Evolutionary conservation across 2,329 filamentous ascomycete genomes (phyloP), one percentile per base, ranked within the genome.

Genomic region (Fusarium nygamai): DNA sequence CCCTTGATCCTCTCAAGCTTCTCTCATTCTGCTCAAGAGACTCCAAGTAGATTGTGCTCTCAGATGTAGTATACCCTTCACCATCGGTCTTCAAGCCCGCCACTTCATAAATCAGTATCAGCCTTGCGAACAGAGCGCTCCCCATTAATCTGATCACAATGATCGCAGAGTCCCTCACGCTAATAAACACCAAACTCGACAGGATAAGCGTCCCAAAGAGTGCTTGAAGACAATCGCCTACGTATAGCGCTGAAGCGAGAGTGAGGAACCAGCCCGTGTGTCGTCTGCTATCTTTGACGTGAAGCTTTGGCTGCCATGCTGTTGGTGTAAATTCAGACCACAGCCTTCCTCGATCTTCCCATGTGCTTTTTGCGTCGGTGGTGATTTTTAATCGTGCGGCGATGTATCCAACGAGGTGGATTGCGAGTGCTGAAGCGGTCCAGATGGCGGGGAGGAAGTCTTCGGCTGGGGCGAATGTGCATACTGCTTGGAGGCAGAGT

Each of bases 181-280:
- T 75, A 6, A 75, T 54, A 14, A 75, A 75, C 4, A 75, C 61
- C 38, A 75, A 48, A 19, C 72, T 75, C 4, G 72, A 75, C 5
- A 75, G 59, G 10, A 75, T 39, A 0, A 73, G 53, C 10, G 72
- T 75, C 4, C 69, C 69, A 3, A 51, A 73, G 9, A 75, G 56
- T 12, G 61, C 72, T 36, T 75, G 72, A 8, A 75, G 44, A 4
- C 64, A 69, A 20, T 63, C 60, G 1, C 72, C 72, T 1, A 73
- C 66, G 29, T 74, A 74, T 3, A 73, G 43, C 3, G 14, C 17
- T 16, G 68, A 74, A 2, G 51, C 34, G 22, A 75, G 22, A 2
- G 51, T 44, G 19, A 73, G 36, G 33, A 73, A 74, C 61, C 66
- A 73, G 0, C 61, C 61, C 6, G 27, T 51, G 5, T 63, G 54